Percentiles rank a stretch among this genome's conserved stretches.
Conservation (phyloP, 495 filamentous ascomycete genomes). For the Penicillium turbatum region DNA sequence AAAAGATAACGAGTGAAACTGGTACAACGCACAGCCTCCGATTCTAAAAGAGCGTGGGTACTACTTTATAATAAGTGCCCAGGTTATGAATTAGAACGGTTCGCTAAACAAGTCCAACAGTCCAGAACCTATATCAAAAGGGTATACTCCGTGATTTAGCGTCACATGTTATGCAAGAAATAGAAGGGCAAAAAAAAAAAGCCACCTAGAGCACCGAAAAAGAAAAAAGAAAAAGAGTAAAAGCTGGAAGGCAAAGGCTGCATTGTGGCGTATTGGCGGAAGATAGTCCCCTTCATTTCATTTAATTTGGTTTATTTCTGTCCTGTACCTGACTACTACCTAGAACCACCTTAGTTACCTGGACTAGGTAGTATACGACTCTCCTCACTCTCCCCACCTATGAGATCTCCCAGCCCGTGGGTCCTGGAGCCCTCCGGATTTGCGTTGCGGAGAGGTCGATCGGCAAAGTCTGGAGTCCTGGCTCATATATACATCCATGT, state of each 20-base stretch:
- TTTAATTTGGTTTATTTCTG: too few species aligned
- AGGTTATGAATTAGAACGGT: background rate
- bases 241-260: background rate
- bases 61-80: constrained; percentile 12
- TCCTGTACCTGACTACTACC: too few species aligned
- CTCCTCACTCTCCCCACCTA: background rate
- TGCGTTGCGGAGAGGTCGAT: background rate
- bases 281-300: too few species aligned
- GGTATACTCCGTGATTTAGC: background rate
- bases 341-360: too few species aligned
- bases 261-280: too few species aligned
- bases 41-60: constrained; percentile 2
- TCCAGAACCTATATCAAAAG: background rate
- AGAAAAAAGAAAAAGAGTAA: background rate
- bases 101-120: background rate
- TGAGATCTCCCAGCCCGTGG: background rate
- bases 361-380: too few species aligned
- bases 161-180: constrained; percentile 13
- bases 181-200: constrained; percentile 1
- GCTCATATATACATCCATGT: background rate
- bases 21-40: background rate
- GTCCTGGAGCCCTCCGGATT: constrained; percentile 12
- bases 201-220: background rate
- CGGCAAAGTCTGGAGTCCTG: background rate
- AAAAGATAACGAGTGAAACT: background rate